Conservation (phyloP, 2,329 filamentous ascomycete genomes). For the Fusarium annulatum region DNA sequence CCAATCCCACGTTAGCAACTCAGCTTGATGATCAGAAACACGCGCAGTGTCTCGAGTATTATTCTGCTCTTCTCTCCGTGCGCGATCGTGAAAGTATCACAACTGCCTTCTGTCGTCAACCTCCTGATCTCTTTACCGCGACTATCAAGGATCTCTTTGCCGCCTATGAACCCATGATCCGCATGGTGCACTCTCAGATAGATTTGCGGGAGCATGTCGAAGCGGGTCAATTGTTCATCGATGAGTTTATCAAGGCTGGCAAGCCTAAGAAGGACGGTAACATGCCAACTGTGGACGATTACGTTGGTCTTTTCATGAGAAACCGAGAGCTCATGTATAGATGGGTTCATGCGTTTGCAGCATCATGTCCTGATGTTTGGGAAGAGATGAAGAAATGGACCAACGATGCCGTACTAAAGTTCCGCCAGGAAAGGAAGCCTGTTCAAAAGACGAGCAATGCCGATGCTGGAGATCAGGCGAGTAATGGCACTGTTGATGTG, state of each 20-base stretch:
- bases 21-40: slow-evolving; percentile 71
- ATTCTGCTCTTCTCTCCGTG: slow-evolving; percentile 75
- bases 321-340: slow-evolving; percentile 73
- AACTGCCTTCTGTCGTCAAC: slow-evolving; percentile 72
- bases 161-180: slow-evolving; percentile 80
- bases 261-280: slow-evolving; percentile 54
- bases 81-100: slow-evolving; percentile 79
- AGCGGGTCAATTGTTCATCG: slow-evolving; percentile 74
- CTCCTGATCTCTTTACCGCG: slow-evolving; percentile 78
- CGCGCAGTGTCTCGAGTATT: slow-evolving; percentile 73
- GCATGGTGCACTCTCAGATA: slow-evolving; percentile 75
- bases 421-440: slow-evolving; percentile 52
- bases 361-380: slow-evolving; percentile 74
- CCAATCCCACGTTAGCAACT: slow-evolving; percentile 57
- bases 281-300: slow-evolving; percentile 76
- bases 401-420: slow-evolving; percentile 66
- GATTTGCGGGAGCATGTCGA: slow-evolving; percentile 76
- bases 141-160: slow-evolving; percentile 72
- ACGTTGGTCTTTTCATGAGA: slow-evolving; percentile 72
- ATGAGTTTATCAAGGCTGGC: slow-evolving; percentile 74
- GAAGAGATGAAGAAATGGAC: slow-evolving; percentile 71
- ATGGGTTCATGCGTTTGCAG: slow-evolving; percentile 76
- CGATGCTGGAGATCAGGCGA: background rate
- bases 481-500: slow-evolving; percentile 25
- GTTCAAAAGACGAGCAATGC: background rate